Conservation (phyloP, 108 stramenopile genomes). For the Phaeodactylum tricornutum region DNA sequence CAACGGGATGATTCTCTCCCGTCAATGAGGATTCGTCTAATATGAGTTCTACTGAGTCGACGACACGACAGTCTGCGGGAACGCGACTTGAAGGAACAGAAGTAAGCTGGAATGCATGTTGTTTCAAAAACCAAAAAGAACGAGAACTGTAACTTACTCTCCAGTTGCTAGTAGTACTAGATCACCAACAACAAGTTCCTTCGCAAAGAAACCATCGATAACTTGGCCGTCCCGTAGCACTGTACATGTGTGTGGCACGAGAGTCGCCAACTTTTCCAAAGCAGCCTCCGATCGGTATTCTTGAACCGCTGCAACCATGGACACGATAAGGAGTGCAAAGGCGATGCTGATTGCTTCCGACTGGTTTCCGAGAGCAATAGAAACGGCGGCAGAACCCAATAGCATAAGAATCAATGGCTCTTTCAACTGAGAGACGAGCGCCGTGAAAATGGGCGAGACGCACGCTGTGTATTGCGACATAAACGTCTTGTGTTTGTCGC, state of each 20-base stretch:
- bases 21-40: constrained; percentile 87
- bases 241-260: constrained; percentile 82
- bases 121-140: constrained; percentile 5
- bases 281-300: constrained; percentile 89
- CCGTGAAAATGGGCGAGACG: constrained; percentile 32
- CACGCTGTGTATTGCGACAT: constrained; percentile 10
- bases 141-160: constrained; percentile 31
- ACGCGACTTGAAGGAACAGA: constrained; percentile 36
- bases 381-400: constrained; percentile 75
- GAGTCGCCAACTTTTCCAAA: constrained; percentile 74
- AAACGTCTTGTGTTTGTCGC: not conserved
- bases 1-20: constrained; percentile 83
- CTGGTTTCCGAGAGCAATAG: constrained; percentile 68
- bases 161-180: constrained; percentile 79
- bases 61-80: constrained; percentile 91
- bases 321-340: constrained; percentile 87
- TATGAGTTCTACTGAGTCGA: constrained; percentile 68
- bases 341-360: constrained; percentile 90
- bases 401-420: constrained; percentile 94
- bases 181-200: constrained; percentile 91
- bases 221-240: constrained; percentile 77
- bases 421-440: constrained; percentile 77
- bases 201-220: constrained; percentile 56
- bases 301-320: constrained; percentile 90
- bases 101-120: not conserved